Evolutionary conservation across 1,284 basidiomycete genomes (phyloP), one percentile per base, ranked within the genome.

Genomic region (Lignosus rhinocerotis): DNA sequence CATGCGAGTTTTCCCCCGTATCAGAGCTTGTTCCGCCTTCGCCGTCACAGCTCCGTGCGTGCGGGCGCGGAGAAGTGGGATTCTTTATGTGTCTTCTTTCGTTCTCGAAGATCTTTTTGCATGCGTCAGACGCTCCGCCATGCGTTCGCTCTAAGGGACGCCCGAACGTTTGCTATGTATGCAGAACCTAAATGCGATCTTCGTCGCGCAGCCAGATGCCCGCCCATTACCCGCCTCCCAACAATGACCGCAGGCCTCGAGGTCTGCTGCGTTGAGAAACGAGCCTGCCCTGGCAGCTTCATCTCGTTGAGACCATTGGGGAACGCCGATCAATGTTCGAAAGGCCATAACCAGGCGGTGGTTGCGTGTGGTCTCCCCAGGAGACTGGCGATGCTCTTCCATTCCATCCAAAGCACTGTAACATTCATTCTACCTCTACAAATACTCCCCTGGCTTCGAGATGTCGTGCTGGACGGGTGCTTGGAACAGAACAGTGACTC

Each of bases 71-170:
- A 41, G 55, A 56, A 51, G 55, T 19, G 10, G 31, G 21, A 19
- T 30, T 19, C 55, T 33, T 51, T 30, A 12, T 30, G 55, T 36
- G 25, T 36, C 44, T 47, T 56, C 49, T n/a, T 25, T 55, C 33
- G 33, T 56, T 56, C 55, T 56, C 55, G 55, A 56, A 56, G 55
- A 56, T 56, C 48, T n/a, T 17, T 14, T 19, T 39, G 36, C 48
- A 50, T 21, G 48, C 34, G 48, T 50, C 48, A 32, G 11, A 39
- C 34, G 16, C 31, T 39, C 36, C 25, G 48, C 34, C 33, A 49
- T 39, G 34, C 34, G 34, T 38, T 42, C 36, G 36, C 36, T 38
- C 36, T 38, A 2, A 38, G 36, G 36, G 36, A 38, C 36, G 17
- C 36, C 36, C 36, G 16, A 10, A 38, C 10, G 36, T 16, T 38